Percentiles rank a stretch among this genome's conserved stretches.
Conservation (phyloP, 2,329 filamentous ascomycete species). For the Diaporthe destruens region DNA sequence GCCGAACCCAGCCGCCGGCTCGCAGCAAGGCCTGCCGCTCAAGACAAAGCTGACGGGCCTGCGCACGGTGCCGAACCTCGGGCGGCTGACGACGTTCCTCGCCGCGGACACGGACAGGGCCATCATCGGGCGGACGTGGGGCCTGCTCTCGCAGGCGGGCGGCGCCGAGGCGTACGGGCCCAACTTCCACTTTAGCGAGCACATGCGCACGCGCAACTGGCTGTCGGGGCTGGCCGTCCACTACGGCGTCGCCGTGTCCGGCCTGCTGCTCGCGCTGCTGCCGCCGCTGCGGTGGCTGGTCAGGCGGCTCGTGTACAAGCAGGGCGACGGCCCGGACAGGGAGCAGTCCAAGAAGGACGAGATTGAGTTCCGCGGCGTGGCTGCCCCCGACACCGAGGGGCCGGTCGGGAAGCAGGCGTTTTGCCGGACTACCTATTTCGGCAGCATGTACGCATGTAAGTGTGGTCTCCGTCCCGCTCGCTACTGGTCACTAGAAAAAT, state of each 20-base stretch:
- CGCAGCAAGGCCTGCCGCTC: slow-evolving; percentile 52
- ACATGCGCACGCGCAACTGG: slow-evolving; percentile 63
- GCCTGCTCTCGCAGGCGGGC: slow-evolving; percentile 61
- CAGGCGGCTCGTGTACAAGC: slow-evolving; percentile 60
- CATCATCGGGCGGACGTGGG: slow-evolving; percentile 73
- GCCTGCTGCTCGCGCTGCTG: slow-evolving; percentile 58
- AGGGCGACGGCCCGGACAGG: slow-evolving; percentile 66
- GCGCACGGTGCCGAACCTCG: slow-evolving; percentile 62
- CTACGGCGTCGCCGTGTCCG: slow-evolving; percentile 58
- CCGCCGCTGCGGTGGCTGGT: slow-evolving; percentile 61
- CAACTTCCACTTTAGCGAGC: slow-evolving; percentile 71
- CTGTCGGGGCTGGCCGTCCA: slow-evolving; percentile 64
- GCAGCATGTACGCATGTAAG: slow-evolving; percentile 76
- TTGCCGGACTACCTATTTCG: slow-evolving; percentile 67
- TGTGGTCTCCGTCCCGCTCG: slow-evolving; percentile 25
- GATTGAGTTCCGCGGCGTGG: slow-evolving; percentile 74
- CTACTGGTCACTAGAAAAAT: slow-evolving; percentile 1
- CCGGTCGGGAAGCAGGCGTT: slow-evolving; percentile 62
- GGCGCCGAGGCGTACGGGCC: slow-evolving; percentile 67
- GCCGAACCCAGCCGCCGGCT: slow-evolving; percentile 55
- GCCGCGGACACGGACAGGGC: slow-evolving; percentile 64
- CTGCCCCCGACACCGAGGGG: slow-evolving; percentile 65
- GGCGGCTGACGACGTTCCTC: slow-evolving; percentile 67
- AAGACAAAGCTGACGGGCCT: slow-evolving; percentile 64
- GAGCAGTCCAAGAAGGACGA: slow-evolving; percentile 70